A percentile compares a stretch with the other conserved stretches of the same genome.
Conservation (phyloP, 345 rosid genomes). For the Viola odorata region DNA sequence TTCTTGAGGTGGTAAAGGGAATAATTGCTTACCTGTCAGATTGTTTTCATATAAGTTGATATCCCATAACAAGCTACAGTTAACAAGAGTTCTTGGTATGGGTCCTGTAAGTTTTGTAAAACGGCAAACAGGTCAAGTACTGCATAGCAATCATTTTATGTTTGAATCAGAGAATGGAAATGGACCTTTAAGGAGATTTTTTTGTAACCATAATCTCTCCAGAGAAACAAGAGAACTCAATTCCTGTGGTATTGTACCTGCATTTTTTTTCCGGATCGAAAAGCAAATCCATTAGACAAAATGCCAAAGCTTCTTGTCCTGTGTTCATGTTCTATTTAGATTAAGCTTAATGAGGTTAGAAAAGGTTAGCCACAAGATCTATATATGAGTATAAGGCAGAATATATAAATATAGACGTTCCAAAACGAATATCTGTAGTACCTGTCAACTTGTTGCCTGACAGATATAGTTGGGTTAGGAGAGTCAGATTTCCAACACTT, state of each 20-base stretch:
- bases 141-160: neutral
- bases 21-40: neutral
- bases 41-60: neutral
- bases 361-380: no score
- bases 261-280: neutral
- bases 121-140: neutral
- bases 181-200: neutral
- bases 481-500: slow-evolving; percentile 7
- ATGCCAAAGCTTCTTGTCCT: no score
- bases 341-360: no score
- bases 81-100: neutral
- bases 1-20: no score
- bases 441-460: slow-evolving; percentile 5
- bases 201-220: neutral
- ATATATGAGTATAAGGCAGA: neutral
- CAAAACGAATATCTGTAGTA: neutral
- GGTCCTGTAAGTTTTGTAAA: neutral
- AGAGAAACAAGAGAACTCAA: neutral
- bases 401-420: neutral
- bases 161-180: neutral
- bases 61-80: neutral
- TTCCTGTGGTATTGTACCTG: neutral
- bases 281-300: no score
- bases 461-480: slow-evolving; percentile 4
- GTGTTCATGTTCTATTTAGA: no score